Base-by-base conservation (phyloP, 2,329 filamentous ascomycete genomes). In the Fusarium continuum region DNA sequence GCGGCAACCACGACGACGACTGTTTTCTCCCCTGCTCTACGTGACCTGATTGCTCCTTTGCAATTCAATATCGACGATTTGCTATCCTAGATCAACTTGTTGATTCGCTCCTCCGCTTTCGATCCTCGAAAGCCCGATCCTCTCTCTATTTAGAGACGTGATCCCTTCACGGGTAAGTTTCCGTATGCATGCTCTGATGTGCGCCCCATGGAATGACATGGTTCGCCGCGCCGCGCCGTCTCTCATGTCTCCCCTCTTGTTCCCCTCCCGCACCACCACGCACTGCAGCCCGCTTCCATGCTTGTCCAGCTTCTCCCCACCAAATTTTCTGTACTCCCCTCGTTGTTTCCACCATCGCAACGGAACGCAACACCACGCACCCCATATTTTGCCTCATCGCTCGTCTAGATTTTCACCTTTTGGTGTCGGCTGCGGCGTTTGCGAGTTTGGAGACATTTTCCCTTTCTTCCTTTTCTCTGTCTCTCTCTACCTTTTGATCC, bases 101-200 rank as follows among this genome's bases (percentile, higher is more conserved):
- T 53, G 58, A 39, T 50, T 48, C 41, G 45, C 48, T 48, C 22
- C 50, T 51, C 50, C 25, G 49, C 46, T 55, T 58, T 57, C 61
- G 44, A 45, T 54, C 9, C 25, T 47, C 55, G 63, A 61, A 64
- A 69, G 58, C 55, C 54, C 55, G 55, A 62, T 29, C 46, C 47
- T 61, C 59, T 53, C 55, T 44, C 26, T n/a, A 8, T 44, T 58
- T 47, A 67, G 61, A 68, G 75, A 75, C 76, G 76, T 73, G 75
- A 78, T 78, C 74, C 74, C 76, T 77, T 78, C 75, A 73, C 68
- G 53, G 67, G 75, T 76, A 69, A 75, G 75, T 76, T 71, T 66
- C 35, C 16, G 40, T 44, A 40, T 40, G 41, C 20, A 32, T 16
- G 44, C 26, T 11, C 63, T 35, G 48, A 55, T 59, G 58, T 54